Evolutionary conservation across 768 basidiomycete species (phyloP).

Genomic region (Suillus luteus): DNA sequence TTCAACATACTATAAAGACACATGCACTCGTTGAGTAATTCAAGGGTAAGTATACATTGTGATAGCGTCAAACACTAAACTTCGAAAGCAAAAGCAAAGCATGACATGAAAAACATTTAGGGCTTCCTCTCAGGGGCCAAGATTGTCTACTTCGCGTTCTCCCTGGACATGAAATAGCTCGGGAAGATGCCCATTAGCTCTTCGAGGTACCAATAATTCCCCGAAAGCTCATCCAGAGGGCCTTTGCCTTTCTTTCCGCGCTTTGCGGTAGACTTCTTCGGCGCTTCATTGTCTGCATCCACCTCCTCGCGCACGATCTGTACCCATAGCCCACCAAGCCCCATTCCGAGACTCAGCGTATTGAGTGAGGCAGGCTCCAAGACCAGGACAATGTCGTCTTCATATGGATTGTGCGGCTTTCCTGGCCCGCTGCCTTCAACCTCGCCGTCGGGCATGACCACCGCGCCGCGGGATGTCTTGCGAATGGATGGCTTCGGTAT

Average conservation of each 20-base stretch:
- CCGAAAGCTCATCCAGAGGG: slow-evolving; percentile 25
- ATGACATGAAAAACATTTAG: not conserved
- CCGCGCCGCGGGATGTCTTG: slow-evolving; percentile 39
- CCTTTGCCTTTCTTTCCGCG: slow-evolving; percentile 29
- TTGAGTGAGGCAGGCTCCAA: slow-evolving; percentile 48
- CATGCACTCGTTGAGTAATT: not conserved
- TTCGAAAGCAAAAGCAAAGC: slow-evolving; percentile 5
- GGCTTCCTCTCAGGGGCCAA: not conserved
- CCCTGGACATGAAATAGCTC: slow-evolving; percentile 46
- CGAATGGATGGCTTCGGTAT: slow-evolving; percentile 39
- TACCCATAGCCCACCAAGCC: slow-evolving; percentile 66
- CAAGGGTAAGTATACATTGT: slow-evolving; percentile 1
- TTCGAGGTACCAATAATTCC: slow-evolving; percentile 61
- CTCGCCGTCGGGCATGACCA: slow-evolving; percentile 27
- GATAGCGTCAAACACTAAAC: not conserved
- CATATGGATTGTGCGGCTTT: slow-evolving; percentile 49
- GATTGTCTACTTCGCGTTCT: slow-evolving; percentile 8
- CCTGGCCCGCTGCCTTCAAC: slow-evolving; percentile 15
- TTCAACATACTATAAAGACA: not conserved
- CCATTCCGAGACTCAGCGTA: slow-evolving; percentile 40
- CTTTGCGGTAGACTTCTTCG: slow-evolving; percentile 11
- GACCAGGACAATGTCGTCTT: slow-evolving; percentile 62
- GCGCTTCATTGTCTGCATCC: slow-evolving; percentile 7
- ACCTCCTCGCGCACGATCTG: slow-evolving; percentile 52
- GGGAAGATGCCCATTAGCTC: slow-evolving; percentile 53